These are phyloP conservation scores for Xylaria sp. DNA, from an alignment of 2,329 filamentous ascomycete genomes.

Conservation along the genomic window DNA sequence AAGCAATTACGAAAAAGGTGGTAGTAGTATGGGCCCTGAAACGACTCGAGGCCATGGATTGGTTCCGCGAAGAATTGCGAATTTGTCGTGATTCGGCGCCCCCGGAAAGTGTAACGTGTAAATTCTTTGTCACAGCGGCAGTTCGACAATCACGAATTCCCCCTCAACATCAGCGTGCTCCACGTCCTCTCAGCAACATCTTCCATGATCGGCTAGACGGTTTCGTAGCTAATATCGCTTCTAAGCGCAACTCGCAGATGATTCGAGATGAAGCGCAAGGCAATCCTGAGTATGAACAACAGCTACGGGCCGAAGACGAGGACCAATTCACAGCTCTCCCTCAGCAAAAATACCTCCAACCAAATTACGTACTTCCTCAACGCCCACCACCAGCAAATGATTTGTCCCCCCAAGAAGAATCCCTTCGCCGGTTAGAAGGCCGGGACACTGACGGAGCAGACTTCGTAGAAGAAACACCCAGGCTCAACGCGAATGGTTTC, in stretches of 20 bases:
- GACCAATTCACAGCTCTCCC: constrained; percentile 87
- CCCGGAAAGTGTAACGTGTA: constrained; percentile 87
- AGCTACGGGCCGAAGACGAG: constrained; percentile 83
- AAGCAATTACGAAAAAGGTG: constrained; percentile 90
- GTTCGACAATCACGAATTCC: constrained; percentile 60
- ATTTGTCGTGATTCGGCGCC: constrained; percentile 92
- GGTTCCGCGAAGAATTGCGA: constrained; percentile 94
- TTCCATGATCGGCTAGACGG: constrained; percentile 90
- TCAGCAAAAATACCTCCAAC: constrained; percentile 71
- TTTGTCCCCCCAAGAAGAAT: constrained; percentile 57
- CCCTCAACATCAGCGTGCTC: constrained; percentile 55
- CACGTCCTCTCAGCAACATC: constrained; percentile 75
- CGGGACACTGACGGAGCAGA: constrained; percentile 59
- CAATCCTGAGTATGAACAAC: constrained; percentile 80
- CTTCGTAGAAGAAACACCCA: constrained; percentile 38
- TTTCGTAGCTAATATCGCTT: constrained; percentile 86
- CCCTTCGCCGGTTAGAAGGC: constrained; percentile 62
- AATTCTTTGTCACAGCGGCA: constrained; percentile 91
- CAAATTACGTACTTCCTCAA: constrained; percentile 57
- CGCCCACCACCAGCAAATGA: constrained; percentile 49
- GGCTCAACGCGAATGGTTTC: constrained; percentile 41
- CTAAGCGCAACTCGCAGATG: constrained; percentile 84
- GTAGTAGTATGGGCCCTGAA: constrained; percentile 96
- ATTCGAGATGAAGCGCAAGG: constrained; percentile 85
- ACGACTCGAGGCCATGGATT: constrained; percentile 92